A percentile compares a stretch with the other conserved stretches of the same genome.
phyloP scores from a whole-genome alignment of 345 rosid genomes.

The Brassica cretica region DNA sequence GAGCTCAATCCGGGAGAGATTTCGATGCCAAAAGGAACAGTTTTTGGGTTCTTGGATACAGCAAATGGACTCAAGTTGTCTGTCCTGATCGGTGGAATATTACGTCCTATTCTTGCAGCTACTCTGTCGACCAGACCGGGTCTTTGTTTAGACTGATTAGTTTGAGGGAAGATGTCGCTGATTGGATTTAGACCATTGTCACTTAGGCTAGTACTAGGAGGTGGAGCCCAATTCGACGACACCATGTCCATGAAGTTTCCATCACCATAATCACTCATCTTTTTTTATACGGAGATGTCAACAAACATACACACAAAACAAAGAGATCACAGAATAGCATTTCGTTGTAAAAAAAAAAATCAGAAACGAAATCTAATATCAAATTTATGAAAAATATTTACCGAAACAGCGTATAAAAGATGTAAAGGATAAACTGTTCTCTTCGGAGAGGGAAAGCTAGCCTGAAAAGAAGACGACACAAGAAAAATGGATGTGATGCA shows the following conservation, averaged over 20 bases:
- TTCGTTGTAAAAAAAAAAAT: too few species aligned
- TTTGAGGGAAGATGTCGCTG: conserved; percentile 12
- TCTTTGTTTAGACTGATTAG: conserved; percentile 1
- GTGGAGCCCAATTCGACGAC: neutral
- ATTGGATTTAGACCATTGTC: conserved; percentile 15
- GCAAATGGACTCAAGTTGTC: neutral
- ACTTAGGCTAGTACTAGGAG: conserved; percentile 14
- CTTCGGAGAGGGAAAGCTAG: neutral
- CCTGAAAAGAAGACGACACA: neutral
- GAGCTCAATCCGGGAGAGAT: conserved; percentile 33
- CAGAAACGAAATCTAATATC: neutral
- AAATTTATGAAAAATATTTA: neutral
- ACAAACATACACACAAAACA: neutral
- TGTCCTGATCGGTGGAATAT: neutral
- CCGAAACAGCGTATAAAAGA: neutral
- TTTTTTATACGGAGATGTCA: neutral
- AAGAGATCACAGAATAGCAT: neutral
- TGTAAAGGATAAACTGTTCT: neutral
- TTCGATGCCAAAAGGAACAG: neutral
- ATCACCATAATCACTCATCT: conserved; percentile 8
- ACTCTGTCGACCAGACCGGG: conserved; percentile 18
- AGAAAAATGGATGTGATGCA: neutral
- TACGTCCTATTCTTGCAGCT: conserved; percentile 4
- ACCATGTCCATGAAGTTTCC: conserved; percentile 4
- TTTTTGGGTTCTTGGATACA: neutral